Base-by-base conservation (phyloP, 2,329 filamentous ascomycete genomes). In the Colletotrichum musae region DNA sequence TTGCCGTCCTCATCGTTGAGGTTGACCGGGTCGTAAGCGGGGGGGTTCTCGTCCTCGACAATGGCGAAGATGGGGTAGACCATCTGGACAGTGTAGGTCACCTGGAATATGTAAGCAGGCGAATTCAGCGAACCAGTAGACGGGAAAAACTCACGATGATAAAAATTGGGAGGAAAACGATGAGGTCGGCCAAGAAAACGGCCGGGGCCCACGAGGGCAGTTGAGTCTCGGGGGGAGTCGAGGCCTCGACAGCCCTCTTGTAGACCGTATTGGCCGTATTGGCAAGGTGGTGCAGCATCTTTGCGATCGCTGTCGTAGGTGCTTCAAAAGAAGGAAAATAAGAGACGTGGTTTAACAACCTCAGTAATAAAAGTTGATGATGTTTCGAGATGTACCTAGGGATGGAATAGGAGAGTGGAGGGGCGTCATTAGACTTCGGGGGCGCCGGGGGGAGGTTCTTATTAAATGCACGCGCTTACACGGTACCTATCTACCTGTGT, bases 11-110 rank as follows among this genome's bases (percentile, higher is more conserved):
- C 78, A 45, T 82, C 82, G 74, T 81, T 79, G 12, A 84, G 78
- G 52, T 84, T 76, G 53, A 89, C 77, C 59, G 86, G 83, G 64
- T 87, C 84, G 79, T 89, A 89, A 32, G 83, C 82, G 5, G 87
- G 86, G 58, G 87, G 85, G 43, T 83, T 83, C 59, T 88, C 86
- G 78, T 89, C 86, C 74, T 90, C 88, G 73, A 89, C 79, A 71
- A 89, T 88, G 77, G 87, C 86, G 70, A 89, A 83, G 63, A 85
- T 83, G 52, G 87, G 84, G 75, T 85, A 87, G 74, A 90, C 75
- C 64, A 79, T 78, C 61, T 80, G 76, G 58, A 89, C 76, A 10
- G 86, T 86, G 79, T 90, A 90, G 64, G 77, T 74, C 70, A 84
- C 72, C 86, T 88, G 59, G 21, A n/a, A 48, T 4, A 12, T 15